Conservation (phyloP, 2,329 filamentous ascomycete species). For the Pseudogymnoascus sp. region DNA sequence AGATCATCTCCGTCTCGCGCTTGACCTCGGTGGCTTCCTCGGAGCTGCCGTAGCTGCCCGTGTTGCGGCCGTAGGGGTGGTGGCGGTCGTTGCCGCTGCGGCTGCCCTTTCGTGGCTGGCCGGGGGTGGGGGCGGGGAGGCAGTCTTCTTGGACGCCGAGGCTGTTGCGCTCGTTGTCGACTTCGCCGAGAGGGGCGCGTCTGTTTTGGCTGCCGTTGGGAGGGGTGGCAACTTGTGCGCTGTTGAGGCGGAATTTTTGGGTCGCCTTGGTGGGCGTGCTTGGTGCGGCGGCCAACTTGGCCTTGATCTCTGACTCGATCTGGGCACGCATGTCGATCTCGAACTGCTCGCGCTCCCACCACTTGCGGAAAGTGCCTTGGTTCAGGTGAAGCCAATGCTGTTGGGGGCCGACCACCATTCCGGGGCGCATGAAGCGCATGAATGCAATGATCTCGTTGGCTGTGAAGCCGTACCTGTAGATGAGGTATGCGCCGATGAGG, state of each 20-base stretch:
- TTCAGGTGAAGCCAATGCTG: constrained; percentile 99
- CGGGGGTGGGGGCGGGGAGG: constrained; percentile 87
- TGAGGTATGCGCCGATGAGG: constrained; percentile 92
- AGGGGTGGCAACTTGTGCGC: constrained; percentile 71
- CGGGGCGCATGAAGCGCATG: constrained; percentile 98
- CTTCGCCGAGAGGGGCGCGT: constrained; percentile 85
- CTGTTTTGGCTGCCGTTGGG: constrained; percentile 70
- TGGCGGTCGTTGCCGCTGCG: constrained; percentile 63
- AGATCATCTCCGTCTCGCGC: constrained; percentile 53
- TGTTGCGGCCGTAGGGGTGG: constrained; percentile 60
- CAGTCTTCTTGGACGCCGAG: constrained; percentile 77
- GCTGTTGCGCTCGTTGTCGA: constrained; percentile 70
- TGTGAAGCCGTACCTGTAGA: constrained; percentile 94
- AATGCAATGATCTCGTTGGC: constrained; percentile 96
- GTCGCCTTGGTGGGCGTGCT: constrained; percentile 56
- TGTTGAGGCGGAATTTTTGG: constrained; percentile 54
- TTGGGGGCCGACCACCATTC: constrained; percentile 97
- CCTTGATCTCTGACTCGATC: constrained; percentile 55
- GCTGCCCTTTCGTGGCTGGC: constrained; percentile 85
- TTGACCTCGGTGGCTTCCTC: constrained; percentile 46
- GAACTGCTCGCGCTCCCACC: constrained; percentile 71
- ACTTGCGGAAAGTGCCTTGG: constrained; percentile 94
- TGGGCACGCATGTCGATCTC: constrained; percentile 63
- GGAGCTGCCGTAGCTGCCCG: constrained; percentile 30
- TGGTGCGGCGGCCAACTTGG: constrained; percentile 32